Evolutionary conservation across 495 filamentous ascomycete species (phyloP).

Genomic region (Amorphotheca resinae): DNA sequence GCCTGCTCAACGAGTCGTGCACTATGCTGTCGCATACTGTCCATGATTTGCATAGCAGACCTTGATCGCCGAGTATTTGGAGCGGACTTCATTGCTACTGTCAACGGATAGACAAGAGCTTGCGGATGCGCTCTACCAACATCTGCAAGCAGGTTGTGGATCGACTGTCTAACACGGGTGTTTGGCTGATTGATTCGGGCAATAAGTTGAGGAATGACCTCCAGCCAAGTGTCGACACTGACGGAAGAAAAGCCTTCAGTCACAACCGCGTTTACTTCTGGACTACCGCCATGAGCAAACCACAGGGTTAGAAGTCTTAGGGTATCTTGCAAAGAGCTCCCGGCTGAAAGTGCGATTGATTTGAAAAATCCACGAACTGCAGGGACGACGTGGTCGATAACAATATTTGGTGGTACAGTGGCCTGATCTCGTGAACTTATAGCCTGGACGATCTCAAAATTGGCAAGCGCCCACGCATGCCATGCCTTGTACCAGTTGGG

Average conservation of each 20-base stretch:
- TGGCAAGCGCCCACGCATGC: constrained; percentile 98
- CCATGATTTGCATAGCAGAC: constrained; percentile 86
- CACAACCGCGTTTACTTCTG: constrained; percentile 76
- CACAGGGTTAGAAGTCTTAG: constrained; percentile 85
- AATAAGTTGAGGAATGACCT: constrained; percentile 95
- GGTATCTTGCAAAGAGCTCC: constrained; percentile 90
- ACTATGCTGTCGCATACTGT: constrained; percentile 92
- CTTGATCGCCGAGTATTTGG: constrained; percentile 64
- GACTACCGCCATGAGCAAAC: constrained; percentile 84
- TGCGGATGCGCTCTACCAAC: constrained; percentile 91
- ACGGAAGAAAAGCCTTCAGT: constrained; percentile 83
- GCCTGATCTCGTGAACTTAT: constrained; percentile 46
- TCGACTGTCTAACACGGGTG: constrained; percentile 66
- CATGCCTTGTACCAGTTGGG: constrained; percentile 95
- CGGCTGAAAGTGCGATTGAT: constrained; percentile 81
- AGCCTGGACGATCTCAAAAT: constrained; percentile 92
- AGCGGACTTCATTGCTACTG: constrained; percentile 89
- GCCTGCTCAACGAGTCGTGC: constrained; percentile 91
- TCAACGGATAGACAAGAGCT: constrained; percentile 97
- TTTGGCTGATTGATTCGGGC: constrained; percentile 95
- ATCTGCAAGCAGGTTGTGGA: constrained; percentile 82
- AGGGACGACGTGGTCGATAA: constrained; percentile 83
- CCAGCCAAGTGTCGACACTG: constrained; percentile 94
- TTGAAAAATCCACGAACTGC: constrained; percentile 91
- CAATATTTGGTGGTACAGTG: constrained; percentile 43